phyloP scores from a whole-genome alignment of 208 protist genomes.

The Crithidia expoeki region DNA sequence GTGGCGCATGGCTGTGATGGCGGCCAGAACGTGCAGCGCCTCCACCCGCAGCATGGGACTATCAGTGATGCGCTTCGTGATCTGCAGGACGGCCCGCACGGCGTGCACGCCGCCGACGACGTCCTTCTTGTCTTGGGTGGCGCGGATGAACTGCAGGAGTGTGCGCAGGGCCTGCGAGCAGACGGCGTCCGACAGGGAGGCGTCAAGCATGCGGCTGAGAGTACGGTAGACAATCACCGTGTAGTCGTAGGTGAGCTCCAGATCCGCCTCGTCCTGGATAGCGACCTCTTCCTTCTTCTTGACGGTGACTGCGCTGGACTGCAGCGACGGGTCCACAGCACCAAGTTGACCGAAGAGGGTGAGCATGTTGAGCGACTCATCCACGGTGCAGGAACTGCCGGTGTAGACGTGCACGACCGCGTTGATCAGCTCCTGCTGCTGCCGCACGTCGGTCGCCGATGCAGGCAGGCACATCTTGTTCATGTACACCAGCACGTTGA shows the following conservation, averaged over 20 bases:
- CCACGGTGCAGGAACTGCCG: slow-evolving; percentile 56
- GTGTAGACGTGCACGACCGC: slow-evolving; percentile 80
- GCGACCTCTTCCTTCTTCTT: slow-evolving; percentile 76
- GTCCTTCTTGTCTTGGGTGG: slow-evolving; percentile 82
- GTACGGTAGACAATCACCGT: slow-evolving; percentile 92
- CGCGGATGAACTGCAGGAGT: slow-evolving; percentile 85
- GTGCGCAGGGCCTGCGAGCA: slow-evolving; percentile 84
- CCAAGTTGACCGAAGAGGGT: slow-evolving; percentile 90
- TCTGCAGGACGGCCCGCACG: slow-evolving; percentile 79
- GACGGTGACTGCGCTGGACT: slow-evolving; percentile 41
- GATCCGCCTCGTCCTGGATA: slow-evolving; percentile 82
- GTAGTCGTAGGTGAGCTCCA: slow-evolving; percentile 92
- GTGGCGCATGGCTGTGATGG: slow-evolving; percentile 81
- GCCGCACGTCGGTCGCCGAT: slow-evolving; percentile 38
- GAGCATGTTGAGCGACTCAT: slow-evolving; percentile 74
- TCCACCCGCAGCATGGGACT: slow-evolving; percentile 82
- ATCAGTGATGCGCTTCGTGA: slow-evolving; percentile 76
- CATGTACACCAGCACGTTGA: slow-evolving; percentile 81
- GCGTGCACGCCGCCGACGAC: slow-evolving; percentile 84
- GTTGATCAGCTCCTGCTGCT: slow-evolving; percentile 75
- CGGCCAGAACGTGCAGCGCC: slow-evolving; percentile 83
- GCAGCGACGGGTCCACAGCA: slow-evolving; percentile 78
- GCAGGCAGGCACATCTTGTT: slow-evolving; percentile 67
- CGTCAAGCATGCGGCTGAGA: slow-evolving; percentile 86
- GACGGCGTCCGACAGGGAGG: slow-evolving; percentile 82